A percentile compares a stretch with the other conserved stretches of the same genome.
Conservation (phyloP, 176 grass and related monocot species). For the Zizania latifolia region DNA sequence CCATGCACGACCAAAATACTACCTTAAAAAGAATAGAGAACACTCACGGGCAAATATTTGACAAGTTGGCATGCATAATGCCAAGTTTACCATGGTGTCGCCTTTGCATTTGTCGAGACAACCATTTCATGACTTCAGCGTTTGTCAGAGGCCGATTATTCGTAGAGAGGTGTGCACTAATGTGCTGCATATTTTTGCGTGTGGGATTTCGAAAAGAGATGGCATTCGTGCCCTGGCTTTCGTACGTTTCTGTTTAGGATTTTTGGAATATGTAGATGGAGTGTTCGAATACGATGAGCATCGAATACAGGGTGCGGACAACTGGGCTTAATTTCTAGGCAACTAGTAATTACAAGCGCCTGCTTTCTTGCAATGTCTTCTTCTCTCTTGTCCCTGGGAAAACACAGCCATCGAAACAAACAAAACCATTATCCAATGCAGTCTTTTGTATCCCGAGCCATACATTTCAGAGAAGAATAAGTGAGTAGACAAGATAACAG, state of each 20-base stretch:
- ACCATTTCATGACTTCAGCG: background rate
- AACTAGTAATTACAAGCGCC: conserved; percentile 17
- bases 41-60: background rate
- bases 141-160: background rate
- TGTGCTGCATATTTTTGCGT: background rate
- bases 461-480: background rate
- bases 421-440: background rate
- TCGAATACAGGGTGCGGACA: background rate
- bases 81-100: background rate
- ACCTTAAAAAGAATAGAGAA: background rate
- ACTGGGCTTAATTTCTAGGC: background rate
- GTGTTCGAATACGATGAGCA: conserved; percentile 23
- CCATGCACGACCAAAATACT: too few relatives aligned
- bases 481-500: background rate
- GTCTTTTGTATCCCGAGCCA: background rate
- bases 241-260: background rate
- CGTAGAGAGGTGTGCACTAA: background rate
- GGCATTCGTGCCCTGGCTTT: background rate
- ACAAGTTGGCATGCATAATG: background rate
- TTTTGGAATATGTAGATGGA: conserved; percentile 32
- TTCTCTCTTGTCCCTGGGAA: conserved; percentile 19
- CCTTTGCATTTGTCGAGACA: background rate
- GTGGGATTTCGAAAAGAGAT: background rate
- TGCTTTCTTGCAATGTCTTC: conserved; percentile 15
- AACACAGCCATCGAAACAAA: background rate